Evolutionary conservation across 768 basidiomycete species (phyloP), one percentile per base, ranked within the genome.

Genomic region (Panellus pusillus): DNA sequence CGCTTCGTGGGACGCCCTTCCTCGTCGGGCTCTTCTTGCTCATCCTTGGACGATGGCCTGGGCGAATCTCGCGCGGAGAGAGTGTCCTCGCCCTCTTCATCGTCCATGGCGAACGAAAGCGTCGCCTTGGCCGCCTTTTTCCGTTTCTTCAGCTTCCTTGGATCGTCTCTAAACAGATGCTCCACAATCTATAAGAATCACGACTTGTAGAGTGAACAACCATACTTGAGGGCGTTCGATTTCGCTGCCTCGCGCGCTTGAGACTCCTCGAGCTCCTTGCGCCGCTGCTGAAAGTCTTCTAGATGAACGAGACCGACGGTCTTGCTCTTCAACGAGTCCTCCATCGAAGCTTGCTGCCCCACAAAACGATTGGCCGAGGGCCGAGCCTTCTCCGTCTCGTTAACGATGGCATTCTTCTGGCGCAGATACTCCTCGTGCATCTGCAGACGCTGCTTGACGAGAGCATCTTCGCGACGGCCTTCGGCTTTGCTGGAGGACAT

Each of bases 311-410:
- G 80, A 59, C 96, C 96, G 40, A 98, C 84, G 1, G 96, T 98
- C 44, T 79, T 87, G 57, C 92, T 79, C 78, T 96, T 97, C 46
- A 98, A 79, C 7, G 84, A 80, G 54, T 98, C 96, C 69, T 98
- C 96, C 79, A 97, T 85, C 5, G 91, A 92, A 67, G 98, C 95
- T 71, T 91, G 84, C 68, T 95, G 91, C 1, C 93, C 92, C 35
- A 96, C 90, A 70, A 98, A 98, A 56, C 94, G 89, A 66, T 88
- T 86, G 3, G 83, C 72, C 0, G 91, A 90, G 4, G 93, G 91
- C 28, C 93, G 87, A 36, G 91, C 86, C 70, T 94, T 95, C 75
- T 96, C 91, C 2, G 93, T 94, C 73, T 97, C 94, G 66, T 79
- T 83, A 63, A 91, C 84, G 68, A 93, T 83, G 42, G 79, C 79